Base-by-base conservation (phyloP, 768 basidiomycete genomes). In the Boletus rubropictus region DNA sequence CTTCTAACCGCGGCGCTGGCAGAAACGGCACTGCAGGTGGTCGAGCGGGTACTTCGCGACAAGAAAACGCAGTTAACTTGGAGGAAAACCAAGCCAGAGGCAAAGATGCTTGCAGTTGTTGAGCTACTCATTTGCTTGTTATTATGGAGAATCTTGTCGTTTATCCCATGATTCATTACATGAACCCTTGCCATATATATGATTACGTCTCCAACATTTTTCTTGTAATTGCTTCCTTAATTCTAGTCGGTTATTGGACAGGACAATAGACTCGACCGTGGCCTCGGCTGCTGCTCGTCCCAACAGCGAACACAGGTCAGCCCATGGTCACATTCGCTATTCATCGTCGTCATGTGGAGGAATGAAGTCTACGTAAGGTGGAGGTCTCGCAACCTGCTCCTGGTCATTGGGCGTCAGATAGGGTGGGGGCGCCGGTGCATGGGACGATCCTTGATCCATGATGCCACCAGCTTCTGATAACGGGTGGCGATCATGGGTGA, bases 51-150 rank as follows among this genome's bases (percentile, higher is more conserved):
- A 67, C 71, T 35, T 63, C 74, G 42, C 73, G 70, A 52, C 76
- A 79, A 62, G 63, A 65, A 33, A 80, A 75, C 46, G 73, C 70
- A 36, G 85, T 92, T 39, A 87, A 81, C 59, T 72, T 91, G 51
- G 80, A 86, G 41, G 82, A 81, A 66, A 80, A 78, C 60, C 69
- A 75, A 46, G 57, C 72, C 20, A 88, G 84, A 69, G 71, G 75
- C 53, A 86, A 81, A 69, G 82, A 87, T 51, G 84, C 79, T 32
- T 91, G 89, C 73, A 89, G 82, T 67, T 92, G 89, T 69, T 91
- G 70, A 82, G 59, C 47, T 38, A 48, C 44, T 21, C 52, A 40
- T 41, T 22, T 54, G 29, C 46, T 44, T 54, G 29, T 48, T 44
- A 35, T 58, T 49, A 44, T 25, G 43, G 49, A 32, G 40, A 52